Base-by-base conservation (phyloP, 2,329 filamentous ascomycete genomes). In the Hymenoscyphus fructigenus region DNA sequence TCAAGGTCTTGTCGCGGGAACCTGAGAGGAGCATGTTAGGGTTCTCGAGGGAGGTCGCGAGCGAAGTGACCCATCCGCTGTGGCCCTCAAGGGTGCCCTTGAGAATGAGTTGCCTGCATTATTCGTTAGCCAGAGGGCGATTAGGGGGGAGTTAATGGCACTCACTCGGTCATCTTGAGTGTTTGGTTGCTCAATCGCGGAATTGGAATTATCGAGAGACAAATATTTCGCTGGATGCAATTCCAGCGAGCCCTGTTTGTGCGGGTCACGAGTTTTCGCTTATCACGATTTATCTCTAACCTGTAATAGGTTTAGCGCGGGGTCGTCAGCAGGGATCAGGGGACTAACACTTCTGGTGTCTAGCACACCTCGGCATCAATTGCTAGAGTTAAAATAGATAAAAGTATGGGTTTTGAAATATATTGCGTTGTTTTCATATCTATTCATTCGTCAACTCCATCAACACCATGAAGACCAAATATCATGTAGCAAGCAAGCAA, bases 11-110 rank as follows among this genome's bases (percentile, higher is more conserved):
- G 88, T 99, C 95, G 85, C 95, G 93, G 80, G 88, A 92, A 79
- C 87, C 94, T 75, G 95, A 99, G 78, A 99, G 89, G 81, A 99
- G 93, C 94, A 99, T 98, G 88, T 99, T 98, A 79, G 95, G 95
- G 91, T 97, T 97, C 91, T 98, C 94, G 85, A 97, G 91, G 77
- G 94, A 97, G 82, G 94, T 98, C 77, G 94, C 94, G 84, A 98
- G 88, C 85, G 88, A 93, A 84, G 94, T 98, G 85, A 98, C 94
- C 94, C 94, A 98, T 88, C 94, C 94, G 87, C 91, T 95, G 90
- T 98, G 94, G 89, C 94, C 94, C 90, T 95, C 92, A 82, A 96
- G 91, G 87, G 91, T 95, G 82, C 92, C 92, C 87, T 94, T 93
- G 84, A 95, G 90, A 85, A 96, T 92, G 61, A 76, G 71, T 75